Base-by-base conservation (phyloP, 164 flowering plant species). In the Platanus orientalis region DNA sequence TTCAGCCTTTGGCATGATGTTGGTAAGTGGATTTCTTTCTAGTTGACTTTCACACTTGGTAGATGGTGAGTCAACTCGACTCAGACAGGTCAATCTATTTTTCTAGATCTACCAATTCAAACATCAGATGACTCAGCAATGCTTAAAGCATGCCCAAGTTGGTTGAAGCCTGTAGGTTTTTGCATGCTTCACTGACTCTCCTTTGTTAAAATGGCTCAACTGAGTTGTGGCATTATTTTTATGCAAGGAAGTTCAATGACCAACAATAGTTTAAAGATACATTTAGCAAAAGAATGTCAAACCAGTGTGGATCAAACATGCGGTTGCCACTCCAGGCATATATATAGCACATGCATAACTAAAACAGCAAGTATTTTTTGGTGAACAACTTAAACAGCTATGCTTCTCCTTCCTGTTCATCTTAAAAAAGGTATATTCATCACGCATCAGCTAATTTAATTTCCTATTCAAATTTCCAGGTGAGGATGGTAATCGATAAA, bases 401-500 rank as follows among this genome's bases (percentile, higher is more conserved):
- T 17, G 2, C 10, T 30, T 3, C 25, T 34, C 23, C 13, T 21
- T 54, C 12, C 24, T 20, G 6, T 62, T 51, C 30, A 2, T 50
- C 7, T 19, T 28, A 34, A 13, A 7, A 16, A 7, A 26, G 42
- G 42, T 4, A 49, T 42, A 3, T 26, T 16, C 56, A 12, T 14
- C 2, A 27, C n/a, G 27, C 34, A 5, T 61, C 55, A 10, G 24
- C n/a, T 17, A 10, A 14, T 30, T 24, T 4, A 40, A 25, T 21
- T 52, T 9, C 13, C 17, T 53, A 20, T 28, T 61, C 51, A 52
- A 53, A 16, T 67, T 76, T 67, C 58, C 77, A 92, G 98, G 72
- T 90, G 55, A 81, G 96, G 80, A 68, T 80, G 74, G 57, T 81
- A 27, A 90, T 92, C 28, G 88, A 85, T 70, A 86, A 83, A 73